Base-by-base conservation (phyloP, 2,329 filamentous ascomycete genomes). In the Aspergillus japonicus region DNA sequence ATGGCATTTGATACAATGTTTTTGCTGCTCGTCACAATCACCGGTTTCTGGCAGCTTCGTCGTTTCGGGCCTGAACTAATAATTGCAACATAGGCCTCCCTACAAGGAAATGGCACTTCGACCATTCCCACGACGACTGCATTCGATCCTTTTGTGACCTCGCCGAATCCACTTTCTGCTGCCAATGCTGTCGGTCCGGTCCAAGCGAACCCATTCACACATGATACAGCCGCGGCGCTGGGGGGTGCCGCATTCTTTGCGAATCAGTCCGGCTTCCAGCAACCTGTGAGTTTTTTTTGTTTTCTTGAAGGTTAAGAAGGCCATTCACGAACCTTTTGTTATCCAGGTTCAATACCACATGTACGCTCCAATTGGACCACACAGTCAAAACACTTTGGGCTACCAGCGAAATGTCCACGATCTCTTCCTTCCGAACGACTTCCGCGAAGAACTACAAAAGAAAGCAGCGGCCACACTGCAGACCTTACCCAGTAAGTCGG, bases 391-490 rank as follows among this genome's bases (percentile, higher is more conserved):
- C 64, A 82, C 96, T 31, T 82, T 90, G 65, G 87, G 89, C 2
- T 96, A 96, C 71, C 94, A 99, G 73, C 87, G 91, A 60, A 88
- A 89, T 59, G 87, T 91, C 1, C 91, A 96, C 71, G 93, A 98
- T 71, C 91, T 98, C 65, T 99, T 99, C 75, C 85, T 98, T 47
- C 87, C 92, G 0, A 93, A 96, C 69, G 88, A 91, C 60, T 77
- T 96, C 6, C 85, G 95, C 57, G 91, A 97, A 77, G 92, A 97
- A 33, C 79, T 96, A 63, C 92, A 96, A 71, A 92, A 90, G 77
- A 96, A 94, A 77, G 83, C 89, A 0, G 93, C 96, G 69, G 91
- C 94, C 29, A 87, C 91, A 5, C 83, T 91, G 56, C 94, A 97
- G 73, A 89, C 91, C 7, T 86, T 97, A 66, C 90, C 92, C 44